These are phyloP conservation scores for Sequoiadendron giganteum DNA, from an alignment of 75 land plant species.

Conservation along the genomic window DNA sequence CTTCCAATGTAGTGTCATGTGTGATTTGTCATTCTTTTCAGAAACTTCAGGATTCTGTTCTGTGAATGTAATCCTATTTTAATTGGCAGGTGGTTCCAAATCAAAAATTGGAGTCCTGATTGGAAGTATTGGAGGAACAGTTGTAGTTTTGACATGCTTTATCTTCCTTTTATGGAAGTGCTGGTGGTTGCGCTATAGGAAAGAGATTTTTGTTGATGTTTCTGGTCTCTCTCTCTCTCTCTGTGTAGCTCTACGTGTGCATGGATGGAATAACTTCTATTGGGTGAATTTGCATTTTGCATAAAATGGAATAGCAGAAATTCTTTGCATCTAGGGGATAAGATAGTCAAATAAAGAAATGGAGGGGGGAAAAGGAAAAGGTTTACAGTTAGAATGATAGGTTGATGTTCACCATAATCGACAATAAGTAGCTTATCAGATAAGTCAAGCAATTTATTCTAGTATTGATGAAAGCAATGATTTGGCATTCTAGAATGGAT, in stretches of 20 bases:
- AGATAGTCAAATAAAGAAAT: background rate
- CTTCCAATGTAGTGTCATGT: background rate
- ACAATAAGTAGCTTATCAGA: background rate
- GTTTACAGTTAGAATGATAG: background rate
- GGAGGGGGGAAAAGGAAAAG: background rate
- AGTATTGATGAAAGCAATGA: background rate
- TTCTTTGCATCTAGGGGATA: background rate
- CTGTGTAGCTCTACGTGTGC: background rate
- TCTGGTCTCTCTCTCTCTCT: constrained; percentile 10
- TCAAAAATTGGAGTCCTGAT: constrained; percentile 12
- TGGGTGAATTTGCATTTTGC: background rate
- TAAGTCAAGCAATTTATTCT: background rate
- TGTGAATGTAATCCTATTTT: background rate
- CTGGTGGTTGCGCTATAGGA: constrained; percentile 3
- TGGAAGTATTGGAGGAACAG: constrained; percentile 18
- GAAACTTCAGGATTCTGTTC: background rate
- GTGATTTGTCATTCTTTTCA: background rate
- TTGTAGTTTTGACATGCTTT: constrained; percentile 6
- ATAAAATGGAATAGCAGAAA: background rate
- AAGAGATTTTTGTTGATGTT: constrained; percentile 19
- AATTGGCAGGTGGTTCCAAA: constrained; percentile 1
- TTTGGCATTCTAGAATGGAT: background rate
- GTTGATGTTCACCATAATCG: background rate
- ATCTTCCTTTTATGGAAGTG: constrained; percentile 16
- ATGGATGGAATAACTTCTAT: background rate